Evolutionary conservation across 305 asterid species (phyloP).

Genomic region (Caryopteris hybrid): DNA sequence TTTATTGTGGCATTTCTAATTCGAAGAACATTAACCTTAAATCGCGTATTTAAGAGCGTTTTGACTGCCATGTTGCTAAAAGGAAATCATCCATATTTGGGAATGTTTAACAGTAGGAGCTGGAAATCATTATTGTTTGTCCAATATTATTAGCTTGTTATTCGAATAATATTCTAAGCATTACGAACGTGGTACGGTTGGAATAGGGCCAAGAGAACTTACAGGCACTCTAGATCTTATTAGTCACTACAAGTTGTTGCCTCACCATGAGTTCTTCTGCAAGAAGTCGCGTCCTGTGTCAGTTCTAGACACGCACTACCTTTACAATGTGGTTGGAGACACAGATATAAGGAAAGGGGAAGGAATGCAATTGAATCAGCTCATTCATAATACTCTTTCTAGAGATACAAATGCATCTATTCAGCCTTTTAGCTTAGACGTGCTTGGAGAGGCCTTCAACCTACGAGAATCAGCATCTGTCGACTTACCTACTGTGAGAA

Average conservation of each 20-base stretch:
- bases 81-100: not conserved
- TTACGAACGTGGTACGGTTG: conserved; percentile 20
- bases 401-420: conserved; percentile 22
- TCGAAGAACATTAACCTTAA: not conserved
- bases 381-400: conserved; percentile 19
- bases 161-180: not conserved
- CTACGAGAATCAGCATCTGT: conserved; percentile 33
- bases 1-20: not conserved
- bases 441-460: conserved; percentile 47
- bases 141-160: not conserved
- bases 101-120: not conserved
- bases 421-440: conserved; percentile 36
- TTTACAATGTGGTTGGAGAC: conserved; percentile 73
- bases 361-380: conserved; percentile 49
- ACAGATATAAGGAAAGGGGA: conserved; percentile 63
- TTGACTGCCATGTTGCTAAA: not conserved
- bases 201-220: conserved; percentile 73
- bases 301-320: conserved; percentile 70
- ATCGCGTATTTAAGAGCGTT: not conserved
- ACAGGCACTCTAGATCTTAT: conserved; percentile 80
- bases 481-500: conserved; percentile 33
- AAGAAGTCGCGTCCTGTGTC: conserved; percentile 64
- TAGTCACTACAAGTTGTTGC: conserved; percentile 62
- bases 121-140: not conserved
- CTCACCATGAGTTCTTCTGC: conserved; percentile 81